A percentile compares a stretch with the other conserved stretches of the same genome.
phyloP scores from a whole-genome alignment of 441 rosid species.

The Adansonia rubrostipa region DNA sequence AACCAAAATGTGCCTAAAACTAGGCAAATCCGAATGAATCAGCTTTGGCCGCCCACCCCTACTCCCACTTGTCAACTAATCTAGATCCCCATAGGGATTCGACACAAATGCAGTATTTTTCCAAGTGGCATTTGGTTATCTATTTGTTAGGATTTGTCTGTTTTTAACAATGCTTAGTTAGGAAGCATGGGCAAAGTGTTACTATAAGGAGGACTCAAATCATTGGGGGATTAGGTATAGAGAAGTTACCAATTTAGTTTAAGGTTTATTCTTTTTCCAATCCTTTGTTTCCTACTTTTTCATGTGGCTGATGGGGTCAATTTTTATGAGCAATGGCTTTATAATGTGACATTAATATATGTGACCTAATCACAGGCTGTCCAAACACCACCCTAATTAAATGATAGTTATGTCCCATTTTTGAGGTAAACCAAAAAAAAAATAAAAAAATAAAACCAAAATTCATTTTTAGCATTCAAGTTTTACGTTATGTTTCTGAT shows the following conservation, averaged over 20 bases:
- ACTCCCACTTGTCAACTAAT: constrained; percentile 7
- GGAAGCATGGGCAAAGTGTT: constrained; percentile 10
- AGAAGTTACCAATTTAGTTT: not conserved
- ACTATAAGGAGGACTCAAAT: not conserved
- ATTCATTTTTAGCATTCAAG: constrained; percentile 16
- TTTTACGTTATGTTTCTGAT: constrained; percentile 11
- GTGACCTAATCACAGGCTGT: constrained; percentile 50
- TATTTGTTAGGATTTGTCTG: not conserved
- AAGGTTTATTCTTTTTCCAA: not conserved
- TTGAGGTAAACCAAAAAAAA: not conserved
- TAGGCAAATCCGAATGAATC: not conserved
- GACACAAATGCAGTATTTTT: not conserved
- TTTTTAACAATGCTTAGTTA: not conserved
- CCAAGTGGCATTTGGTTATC: not conserved
- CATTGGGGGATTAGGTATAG: constrained; percentile 15
- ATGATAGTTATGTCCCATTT: constrained; percentile 27
- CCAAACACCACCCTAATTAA: constrained; percentile 28
- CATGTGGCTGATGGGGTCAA: constrained; percentile 28
- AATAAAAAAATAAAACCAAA: constrained; percentile 27
- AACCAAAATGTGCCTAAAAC: not conserved
- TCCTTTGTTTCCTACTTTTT: not conserved
- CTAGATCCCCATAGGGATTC: not conserved
- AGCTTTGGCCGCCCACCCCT: not conserved
- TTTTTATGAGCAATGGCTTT: constrained; percentile 17
- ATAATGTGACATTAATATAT: constrained; percentile 29